phyloP scores from a whole-genome alignment of 1,139 yeast genomes.

The Geotrichum australiense region DNA sequence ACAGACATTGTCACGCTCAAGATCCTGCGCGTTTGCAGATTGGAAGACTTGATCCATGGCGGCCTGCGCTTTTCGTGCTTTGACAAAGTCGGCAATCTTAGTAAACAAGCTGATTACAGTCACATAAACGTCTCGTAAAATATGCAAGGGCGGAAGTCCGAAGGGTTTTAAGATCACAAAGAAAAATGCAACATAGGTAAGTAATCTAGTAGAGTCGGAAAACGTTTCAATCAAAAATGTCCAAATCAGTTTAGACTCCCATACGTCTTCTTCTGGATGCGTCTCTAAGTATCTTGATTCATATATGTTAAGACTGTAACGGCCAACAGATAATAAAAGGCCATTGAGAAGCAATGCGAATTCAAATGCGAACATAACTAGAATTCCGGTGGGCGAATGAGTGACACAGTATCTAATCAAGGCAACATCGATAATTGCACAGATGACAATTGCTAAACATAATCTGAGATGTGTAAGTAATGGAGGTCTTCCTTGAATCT shows the following conservation, averaged over 20 bases:
- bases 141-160: constrained; percentile 51
- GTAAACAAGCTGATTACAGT: constrained; percentile 46
- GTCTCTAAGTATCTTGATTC: constrained; percentile 46
- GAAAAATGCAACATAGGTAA: constrained; percentile 47
- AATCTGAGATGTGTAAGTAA: constrained; percentile 34
- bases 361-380: constrained; percentile 68
- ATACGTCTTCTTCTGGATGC: constrained; percentile 52
- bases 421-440: constrained; percentile 45
- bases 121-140: constrained; percentile 59
- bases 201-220: constrained; percentile 36
- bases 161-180: constrained; percentile 42
- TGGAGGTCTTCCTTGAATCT: constrained; percentile 30
- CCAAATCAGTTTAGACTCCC: constrained; percentile 68
- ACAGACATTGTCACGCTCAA: constrained; percentile 58
- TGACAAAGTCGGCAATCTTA: constrained; percentile 46
- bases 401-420: constrained; percentile 52
- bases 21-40: constrained; percentile 55
- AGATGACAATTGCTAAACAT: constrained; percentile 37
- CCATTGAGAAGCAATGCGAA: constrained; percentile 61
- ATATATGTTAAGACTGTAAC: constrained; percentile 47
- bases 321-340: constrained; percentile 42
- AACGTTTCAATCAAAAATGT: constrained; percentile 52
- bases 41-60: constrained; percentile 56
- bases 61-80: constrained; percentile 54
- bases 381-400: constrained; percentile 42